A percentile compares a stretch with the other conserved stretches of the same genome.
These are phyloP conservation scores for Dionaea muscipula DNA, from an alignment of 179 eudicot genomes.

Conservation along the genomic window DNA sequence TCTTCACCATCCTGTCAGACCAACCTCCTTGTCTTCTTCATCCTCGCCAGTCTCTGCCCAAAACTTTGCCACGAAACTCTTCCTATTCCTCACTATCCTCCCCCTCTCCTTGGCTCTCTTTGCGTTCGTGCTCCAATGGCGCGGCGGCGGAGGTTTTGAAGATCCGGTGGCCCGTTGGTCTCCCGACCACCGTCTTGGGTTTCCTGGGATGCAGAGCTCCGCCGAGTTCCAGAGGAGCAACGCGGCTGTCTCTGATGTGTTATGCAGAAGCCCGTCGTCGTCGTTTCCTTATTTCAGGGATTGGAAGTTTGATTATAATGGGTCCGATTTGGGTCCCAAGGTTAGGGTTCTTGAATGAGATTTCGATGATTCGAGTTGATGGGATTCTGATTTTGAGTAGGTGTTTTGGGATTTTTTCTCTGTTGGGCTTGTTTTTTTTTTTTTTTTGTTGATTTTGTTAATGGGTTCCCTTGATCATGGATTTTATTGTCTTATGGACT, in stretches of 20 bases:
- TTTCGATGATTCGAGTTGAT: not conserved
- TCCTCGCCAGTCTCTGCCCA: too few species aligned
- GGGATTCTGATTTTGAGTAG: constrained; percentile 1
- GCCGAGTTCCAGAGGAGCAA: constrained; percentile 4
- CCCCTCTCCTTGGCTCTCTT: constrained; percentile 22
- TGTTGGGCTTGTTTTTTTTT: not conserved
- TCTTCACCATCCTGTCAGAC: too few species aligned
- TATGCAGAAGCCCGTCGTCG: constrained; percentile 26
- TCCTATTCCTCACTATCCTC: constrained; percentile 24
- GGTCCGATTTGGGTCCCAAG: constrained; percentile 35
- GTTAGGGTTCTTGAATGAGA: constrained; percentile 18
- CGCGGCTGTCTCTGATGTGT: constrained; percentile 12
- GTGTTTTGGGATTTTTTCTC: constrained; percentile 10
- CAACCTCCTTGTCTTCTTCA: too few species aligned
- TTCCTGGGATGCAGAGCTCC: constrained; percentile 18
- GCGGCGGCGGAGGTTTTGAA: constrained; percentile 20
- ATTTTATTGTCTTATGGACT: too few species aligned
- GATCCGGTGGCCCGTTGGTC: constrained; percentile 19
- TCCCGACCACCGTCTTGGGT: constrained; percentile 5
- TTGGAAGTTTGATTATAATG: constrained; percentile 29
- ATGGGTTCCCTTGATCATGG: too few species aligned
- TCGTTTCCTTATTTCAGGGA: constrained; percentile 42
- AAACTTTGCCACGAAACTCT: constrained; percentile 14
- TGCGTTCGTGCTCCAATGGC: constrained; percentile 40
- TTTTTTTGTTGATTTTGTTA: not conserved